Evolutionary conservation across 169 alveolate species (phyloP).

Genomic region (Cryptosporidium viatorum): DNA sequence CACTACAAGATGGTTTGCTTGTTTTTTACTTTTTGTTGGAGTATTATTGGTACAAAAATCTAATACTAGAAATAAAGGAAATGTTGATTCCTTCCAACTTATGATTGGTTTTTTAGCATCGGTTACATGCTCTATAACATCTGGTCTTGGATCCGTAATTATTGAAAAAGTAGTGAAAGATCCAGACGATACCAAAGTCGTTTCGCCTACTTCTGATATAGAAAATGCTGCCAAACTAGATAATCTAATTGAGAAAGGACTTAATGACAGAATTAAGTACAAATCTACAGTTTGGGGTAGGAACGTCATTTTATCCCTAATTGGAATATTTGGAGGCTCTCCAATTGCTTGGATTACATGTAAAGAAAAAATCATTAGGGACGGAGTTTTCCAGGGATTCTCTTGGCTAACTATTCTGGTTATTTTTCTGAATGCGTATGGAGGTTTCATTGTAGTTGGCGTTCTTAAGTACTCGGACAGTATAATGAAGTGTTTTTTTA

Average conservation of each 20-base stretch:
- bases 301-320: conserved; percentile 47
- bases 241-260: neutral
- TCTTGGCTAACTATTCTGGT: conserved; percentile 32
- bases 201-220: neutral
- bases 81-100: neutral
- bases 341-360: conserved; percentile 57
- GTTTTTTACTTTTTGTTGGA: conserved; percentile 46
- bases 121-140: conserved; percentile 53
- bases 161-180: conserved; percentile 55
- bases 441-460: conserved; percentile 71
- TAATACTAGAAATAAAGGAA: neutral
- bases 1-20: conserved; percentile 55
- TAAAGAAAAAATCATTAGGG: conserved; percentile 44
- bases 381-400: conserved; percentile 72
- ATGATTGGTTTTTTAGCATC: conserved; percentile 52
- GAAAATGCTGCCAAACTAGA: neutral
- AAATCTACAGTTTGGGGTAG: conserved; percentile 73
- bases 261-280: neutral
- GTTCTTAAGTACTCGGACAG: conserved; percentile 63
- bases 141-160: conserved; percentile 69
- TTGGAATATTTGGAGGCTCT: conserved; percentile 67
- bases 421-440: conserved; percentile 70
- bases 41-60: conserved; percentile 49
- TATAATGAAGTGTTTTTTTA: conserved; percentile 65
- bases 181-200: neutral